Percentiles rank a stretch among this genome's conserved stretches.
These are phyloP conservation scores for Penicillium expansum DNA, from an alignment of 2,329 filamentous ascomycete genomes.

Conservation along the genomic window DNA sequence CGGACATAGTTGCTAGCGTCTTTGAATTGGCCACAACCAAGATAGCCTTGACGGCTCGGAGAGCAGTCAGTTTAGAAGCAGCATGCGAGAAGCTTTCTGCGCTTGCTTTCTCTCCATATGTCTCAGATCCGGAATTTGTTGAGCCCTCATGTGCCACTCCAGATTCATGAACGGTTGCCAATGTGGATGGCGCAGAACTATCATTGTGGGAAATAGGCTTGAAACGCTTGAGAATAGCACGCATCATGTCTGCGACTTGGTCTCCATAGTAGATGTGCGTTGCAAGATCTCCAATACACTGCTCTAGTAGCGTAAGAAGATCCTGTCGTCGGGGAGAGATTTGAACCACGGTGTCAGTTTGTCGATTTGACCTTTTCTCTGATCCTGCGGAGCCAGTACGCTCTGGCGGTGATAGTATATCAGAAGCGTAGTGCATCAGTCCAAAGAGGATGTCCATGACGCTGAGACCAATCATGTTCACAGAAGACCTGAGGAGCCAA, in stretches of 20 bases:
- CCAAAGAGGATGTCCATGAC: slow-evolving; percentile 92
- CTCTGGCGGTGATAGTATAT: slow-evolving; percentile 66
- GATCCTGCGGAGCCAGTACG: slow-evolving; percentile 34
- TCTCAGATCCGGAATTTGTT: slow-evolving; percentile 22
- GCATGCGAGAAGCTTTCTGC: slow-evolving; percentile 60
- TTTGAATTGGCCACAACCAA: slow-evolving; percentile 74
- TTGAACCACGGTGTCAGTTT: slow-evolving; percentile 8
- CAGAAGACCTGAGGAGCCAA: slow-evolving; percentile 77
- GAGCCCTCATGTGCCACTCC: slow-evolving; percentile 5
- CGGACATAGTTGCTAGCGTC: slow-evolving; percentile 57
- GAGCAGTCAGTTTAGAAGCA: slow-evolving; percentile 61
- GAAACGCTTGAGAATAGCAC: slow-evolving; percentile 72
- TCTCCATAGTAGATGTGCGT: slow-evolving; percentile 97
- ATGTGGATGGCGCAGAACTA: slow-evolving; percentile 43
- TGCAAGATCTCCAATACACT: slow-evolving; percentile 84
- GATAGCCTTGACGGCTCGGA: slow-evolving; percentile 78
- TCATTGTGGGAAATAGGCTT: slow-evolving; percentile 59
- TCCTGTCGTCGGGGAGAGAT: slow-evolving; percentile 58
- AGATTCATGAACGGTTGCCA: slow-evolving; percentile 26
- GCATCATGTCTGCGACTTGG: slow-evolving; percentile 92
- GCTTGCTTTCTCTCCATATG: slow-evolving; percentile 47
- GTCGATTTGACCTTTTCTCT: slow-evolving; percentile 21
- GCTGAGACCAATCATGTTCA: slow-evolving; percentile 92
- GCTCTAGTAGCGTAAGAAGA: slow-evolving; percentile 69
- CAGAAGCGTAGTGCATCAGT: slow-evolving; percentile 77